These are phyloP conservation scores for Microbotryum intermedium DNA, from an alignment of 1,284 basidiomycete species.

Conservation along the genomic window DNA sequence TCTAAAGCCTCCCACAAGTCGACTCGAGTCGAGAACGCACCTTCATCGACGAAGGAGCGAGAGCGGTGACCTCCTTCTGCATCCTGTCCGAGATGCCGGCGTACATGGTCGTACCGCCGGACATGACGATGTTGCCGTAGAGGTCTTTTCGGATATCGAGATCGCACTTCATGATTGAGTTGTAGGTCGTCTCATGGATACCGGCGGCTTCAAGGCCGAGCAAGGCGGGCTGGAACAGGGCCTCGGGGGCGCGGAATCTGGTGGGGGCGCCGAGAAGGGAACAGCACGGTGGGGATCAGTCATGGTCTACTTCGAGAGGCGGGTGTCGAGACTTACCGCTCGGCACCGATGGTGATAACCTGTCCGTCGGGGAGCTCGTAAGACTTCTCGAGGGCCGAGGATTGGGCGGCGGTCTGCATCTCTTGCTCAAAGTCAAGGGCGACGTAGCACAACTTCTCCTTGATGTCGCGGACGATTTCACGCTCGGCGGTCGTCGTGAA, in stretches of 20 bases:
- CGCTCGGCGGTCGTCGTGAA: conserved; percentile 63
- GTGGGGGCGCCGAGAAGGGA: conserved; percentile 1
- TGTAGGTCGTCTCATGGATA: conserved; percentile 94
- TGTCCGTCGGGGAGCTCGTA: conserved; percentile 96
- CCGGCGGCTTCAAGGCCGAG: conserved; percentile 86
- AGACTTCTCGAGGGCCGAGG: conserved; percentile 84
- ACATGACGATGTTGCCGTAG: conserved; percentile 89
- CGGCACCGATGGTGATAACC: conserved; percentile 93
- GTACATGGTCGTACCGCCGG: conserved; percentile 96
- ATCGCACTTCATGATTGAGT: conserved; percentile 67
- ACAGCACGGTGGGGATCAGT: background rate
- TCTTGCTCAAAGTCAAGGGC: conserved; percentile 96
- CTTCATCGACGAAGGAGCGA: conserved; percentile 76
- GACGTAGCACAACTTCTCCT: conserved; percentile 97
- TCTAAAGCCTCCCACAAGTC: conserved; percentile 35
- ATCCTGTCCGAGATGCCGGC: conserved; percentile 93
- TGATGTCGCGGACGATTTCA: conserved; percentile 95
- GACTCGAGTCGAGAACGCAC: conserved; percentile 43
- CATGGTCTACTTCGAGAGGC: background rate
- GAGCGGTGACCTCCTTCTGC: conserved; percentile 90
- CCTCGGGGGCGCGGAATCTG: conserved; percentile 92
- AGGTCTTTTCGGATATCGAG: conserved; percentile 66
- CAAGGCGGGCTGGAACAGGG: conserved; percentile 92
- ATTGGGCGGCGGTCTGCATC: conserved; percentile 84
- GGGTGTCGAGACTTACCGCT: conserved; percentile 50